Evolutionary conservation across 73 alveolate species (phyloP).

Genomic region (Vitrella brassicaformis): DNA sequence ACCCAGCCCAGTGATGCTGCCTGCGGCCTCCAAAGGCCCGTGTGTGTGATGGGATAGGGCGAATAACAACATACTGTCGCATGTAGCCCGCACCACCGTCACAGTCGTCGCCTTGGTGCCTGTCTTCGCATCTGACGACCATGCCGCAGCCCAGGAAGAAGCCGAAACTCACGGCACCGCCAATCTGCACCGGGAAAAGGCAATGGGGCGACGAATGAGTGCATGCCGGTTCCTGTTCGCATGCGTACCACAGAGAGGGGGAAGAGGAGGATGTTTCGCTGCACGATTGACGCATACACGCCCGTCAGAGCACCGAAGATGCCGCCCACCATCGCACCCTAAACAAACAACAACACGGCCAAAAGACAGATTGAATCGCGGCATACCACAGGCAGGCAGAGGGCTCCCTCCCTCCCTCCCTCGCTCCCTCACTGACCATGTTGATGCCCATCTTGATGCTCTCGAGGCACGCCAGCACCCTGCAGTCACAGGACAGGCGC

Average conservation of each 20-base stretch:
- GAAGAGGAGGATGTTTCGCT: slow-evolving; percentile 10
- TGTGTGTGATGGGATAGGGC: too few relatives aligned
- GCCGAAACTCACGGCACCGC: slow-evolving; percentile 37
- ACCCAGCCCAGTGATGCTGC: too few relatives aligned
- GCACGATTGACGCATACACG: slow-evolving; percentile 24
- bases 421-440: slow-evolving; percentile 22
- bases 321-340: slow-evolving; percentile 32
- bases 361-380: not conserved
- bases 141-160: slow-evolving; percentile 42
- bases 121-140: slow-evolving; percentile 16
- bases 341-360: not conserved
- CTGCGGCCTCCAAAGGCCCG: too few relatives aligned
- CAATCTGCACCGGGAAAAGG: slow-evolving; percentile 30
- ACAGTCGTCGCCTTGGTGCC: too few relatives aligned
- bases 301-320: slow-evolving; percentile 34
- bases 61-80: too few relatives aligned
- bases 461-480: slow-evolving; percentile 20
- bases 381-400: not conserved
- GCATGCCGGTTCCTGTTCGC: not conserved
- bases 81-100: too few relatives aligned
- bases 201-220: not conserved
- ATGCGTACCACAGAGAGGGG: not conserved
- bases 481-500: too few relatives aligned
- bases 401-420: too few relatives aligned
- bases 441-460: slow-evolving; percentile 32